Base-by-base conservation (phyloP, 108 stramenopile species). In the Discostella stelligeroides region DNA sequence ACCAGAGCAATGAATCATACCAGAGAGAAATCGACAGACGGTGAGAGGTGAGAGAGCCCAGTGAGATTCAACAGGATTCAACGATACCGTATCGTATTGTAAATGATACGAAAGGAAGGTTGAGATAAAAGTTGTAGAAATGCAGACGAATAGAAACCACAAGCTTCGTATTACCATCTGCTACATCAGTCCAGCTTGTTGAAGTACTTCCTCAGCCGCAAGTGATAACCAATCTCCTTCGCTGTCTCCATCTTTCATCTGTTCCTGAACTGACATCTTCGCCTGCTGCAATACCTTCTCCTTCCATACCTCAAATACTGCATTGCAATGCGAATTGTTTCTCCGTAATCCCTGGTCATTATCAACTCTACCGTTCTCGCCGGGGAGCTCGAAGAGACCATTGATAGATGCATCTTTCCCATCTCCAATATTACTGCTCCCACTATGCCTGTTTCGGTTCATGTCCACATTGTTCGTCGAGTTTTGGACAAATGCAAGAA, bases 241-340 rank as follows among this genome's bases (percentile, higher is more conserved):
- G 58, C 68, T 53, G 18, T 51, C 39, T 3, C 28, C 15, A 17
- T 18, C 40, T 42, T 30, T 48, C 10, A 45, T 30, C 20, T 48
- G 25, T 48, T 38, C 63, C 37, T 7, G 5, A 38, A 53, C 42
- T 11, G 47, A 0, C 41, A 0, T 28, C 40, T 53, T 67, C 1
- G 68, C 62, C 24, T 63, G 58, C 25, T 29, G 48, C 45, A 79
- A 49, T 5, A 66, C 57, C 21, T 27, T 34, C 8, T 39, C 50
- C 37, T 79, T 72, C 78, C 78, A 79, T 28, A 56, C 37, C 20
- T 66, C 60, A 56, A 67, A 79, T 41, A 25, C 34, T n/a, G n/a
- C n/a, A n/a, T n/a, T n/a, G n/a, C n/a, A n/a, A n/a, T n/a, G n/a
- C 9, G 53, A 21, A 21, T 58, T 47, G 60, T 61, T 20, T 15